Evolutionary conservation across 257 asterid species (phyloP).

Genomic region (Leptodermis oblonga): DNA sequence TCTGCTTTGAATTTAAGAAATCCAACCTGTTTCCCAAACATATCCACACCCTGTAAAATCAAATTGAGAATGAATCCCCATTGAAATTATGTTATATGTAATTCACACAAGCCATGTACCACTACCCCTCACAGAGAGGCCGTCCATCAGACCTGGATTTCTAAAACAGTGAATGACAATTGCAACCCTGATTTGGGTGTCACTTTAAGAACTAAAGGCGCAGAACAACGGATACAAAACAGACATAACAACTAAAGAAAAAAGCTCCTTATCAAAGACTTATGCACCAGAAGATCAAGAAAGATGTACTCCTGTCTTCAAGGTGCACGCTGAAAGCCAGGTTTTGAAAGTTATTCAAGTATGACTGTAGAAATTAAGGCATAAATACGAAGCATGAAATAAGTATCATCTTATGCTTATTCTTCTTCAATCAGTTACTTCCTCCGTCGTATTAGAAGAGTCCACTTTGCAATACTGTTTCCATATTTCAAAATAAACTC

Average conservation of each 20-base stretch:
- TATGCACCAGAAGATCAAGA: background rate
- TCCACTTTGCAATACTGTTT: background rate
- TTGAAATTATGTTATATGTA: background rate
- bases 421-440: background rate
- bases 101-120: background rate
- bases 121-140: background rate
- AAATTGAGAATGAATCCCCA: constrained; percentile 16
- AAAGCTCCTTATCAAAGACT: background rate
- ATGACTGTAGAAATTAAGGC: background rate
- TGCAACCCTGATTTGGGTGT: too few relatives aligned
- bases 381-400: background rate
- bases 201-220: background rate
- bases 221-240: background rate
- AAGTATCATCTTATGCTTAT: background rate
- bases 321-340: background rate
- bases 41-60: constrained; percentile 67
- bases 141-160: background rate
- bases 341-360: background rate
- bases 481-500: too few relatives aligned
- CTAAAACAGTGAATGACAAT: background rate
- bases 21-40: constrained; percentile 93
- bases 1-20: constrained; percentile 92
- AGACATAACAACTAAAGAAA: background rate
- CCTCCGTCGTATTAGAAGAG: background rate
- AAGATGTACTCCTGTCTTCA: background rate